Evolutionary conservation across 257 asterid genomes (phyloP).

Genomic region (Marsdenia floribunda): DNA sequence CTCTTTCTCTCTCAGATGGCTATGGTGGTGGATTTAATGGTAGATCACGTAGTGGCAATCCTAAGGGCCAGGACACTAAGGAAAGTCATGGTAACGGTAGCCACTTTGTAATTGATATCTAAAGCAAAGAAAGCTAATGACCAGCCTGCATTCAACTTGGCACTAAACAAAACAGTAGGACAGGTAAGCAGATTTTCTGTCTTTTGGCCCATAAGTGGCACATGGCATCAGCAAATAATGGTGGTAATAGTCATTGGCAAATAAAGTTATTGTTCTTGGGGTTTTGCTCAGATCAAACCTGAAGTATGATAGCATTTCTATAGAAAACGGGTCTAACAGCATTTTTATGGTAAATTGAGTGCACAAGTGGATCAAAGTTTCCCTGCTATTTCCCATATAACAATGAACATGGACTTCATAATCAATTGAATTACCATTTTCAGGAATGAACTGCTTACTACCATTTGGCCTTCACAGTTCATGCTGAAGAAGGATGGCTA

Average conservation of each 20-base stretch:
- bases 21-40: constrained; percentile 15
- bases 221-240: background rate
- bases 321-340: too few relatives aligned
- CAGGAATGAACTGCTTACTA: too few relatives aligned
- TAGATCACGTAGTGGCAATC: constrained; percentile 17
- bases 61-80: constrained; percentile 16
- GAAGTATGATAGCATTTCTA: too few relatives aligned
- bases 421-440: too few relatives aligned
- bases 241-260: background rate
- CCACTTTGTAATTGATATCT: too few relatives aligned
- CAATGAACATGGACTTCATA: too few relatives aligned
- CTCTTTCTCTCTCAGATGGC: too few relatives aligned
- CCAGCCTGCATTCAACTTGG: constrained; percentile 98
- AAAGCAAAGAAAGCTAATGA: constrained; percentile 87
- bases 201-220: background rate
- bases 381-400: too few relatives aligned
- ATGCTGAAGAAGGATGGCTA: too few relatives aligned
- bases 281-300: background rate
- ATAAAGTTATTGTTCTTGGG: background rate
- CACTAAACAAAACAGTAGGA: constrained; percentile 71
- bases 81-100: constrained; percentile 10
- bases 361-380: too few relatives aligned
- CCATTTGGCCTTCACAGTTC: too few relatives aligned
- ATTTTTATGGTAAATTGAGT: too few relatives aligned
- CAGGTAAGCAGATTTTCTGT: constrained; percentile 48